Evolutionary conservation across 2,329 filamentous ascomycete species (phyloP).

Genomic region (Nemania serpens): DNA sequence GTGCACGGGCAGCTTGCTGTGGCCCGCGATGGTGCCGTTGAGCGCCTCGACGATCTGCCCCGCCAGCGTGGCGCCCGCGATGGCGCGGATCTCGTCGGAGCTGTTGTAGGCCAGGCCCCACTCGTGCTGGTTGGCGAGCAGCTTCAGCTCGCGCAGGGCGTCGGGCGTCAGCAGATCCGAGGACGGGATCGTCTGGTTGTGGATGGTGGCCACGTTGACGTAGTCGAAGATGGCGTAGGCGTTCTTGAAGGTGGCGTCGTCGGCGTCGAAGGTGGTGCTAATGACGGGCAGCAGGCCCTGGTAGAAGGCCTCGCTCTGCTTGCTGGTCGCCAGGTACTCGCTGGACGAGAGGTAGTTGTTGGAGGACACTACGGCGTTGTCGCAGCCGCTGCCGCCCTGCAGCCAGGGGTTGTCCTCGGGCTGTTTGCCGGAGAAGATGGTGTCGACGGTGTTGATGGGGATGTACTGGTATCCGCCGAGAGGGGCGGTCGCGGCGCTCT

Average conservation of each 20-base stretch:
- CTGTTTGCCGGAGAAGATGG: conserved; percentile 58
- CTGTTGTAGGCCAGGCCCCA: conserved; percentile 82
- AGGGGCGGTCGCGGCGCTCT: conserved; percentile 67
- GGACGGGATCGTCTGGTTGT: conserved; percentile 64
- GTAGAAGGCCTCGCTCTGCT: conserved; percentile 65
- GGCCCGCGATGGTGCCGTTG: conserved; percentile 53
- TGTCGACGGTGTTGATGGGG: conserved; percentile 66
- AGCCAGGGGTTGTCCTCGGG: conserved; percentile 63
- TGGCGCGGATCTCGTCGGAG: conserved; percentile 67
- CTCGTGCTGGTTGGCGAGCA: conserved; percentile 80
- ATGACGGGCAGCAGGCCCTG: conserved; percentile 58
- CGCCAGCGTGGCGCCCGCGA: conserved; percentile 62
- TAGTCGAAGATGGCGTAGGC: conserved; percentile 67
- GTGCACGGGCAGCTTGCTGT: conserved; percentile 47
- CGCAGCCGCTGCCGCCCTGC: conserved; percentile 62
- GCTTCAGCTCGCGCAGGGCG: conserved; percentile 65
- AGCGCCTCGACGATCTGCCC: conserved; percentile 59
- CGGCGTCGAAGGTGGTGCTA: conserved; percentile 54
- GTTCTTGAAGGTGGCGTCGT: conserved; percentile 59
- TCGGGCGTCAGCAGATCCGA: conserved; percentile 62
- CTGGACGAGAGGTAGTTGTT: conserved; percentile 57
- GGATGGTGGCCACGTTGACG: conserved; percentile 63
- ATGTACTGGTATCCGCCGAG: conserved; percentile 84
- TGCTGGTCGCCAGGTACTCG: conserved; percentile 51
- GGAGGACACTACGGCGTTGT: conserved; percentile 58